Evolutionary conservation across 176 grass and related monocot species (phyloP), one percentile per base, ranked within the genome.

Genomic region (Carex myosuroides): DNA sequence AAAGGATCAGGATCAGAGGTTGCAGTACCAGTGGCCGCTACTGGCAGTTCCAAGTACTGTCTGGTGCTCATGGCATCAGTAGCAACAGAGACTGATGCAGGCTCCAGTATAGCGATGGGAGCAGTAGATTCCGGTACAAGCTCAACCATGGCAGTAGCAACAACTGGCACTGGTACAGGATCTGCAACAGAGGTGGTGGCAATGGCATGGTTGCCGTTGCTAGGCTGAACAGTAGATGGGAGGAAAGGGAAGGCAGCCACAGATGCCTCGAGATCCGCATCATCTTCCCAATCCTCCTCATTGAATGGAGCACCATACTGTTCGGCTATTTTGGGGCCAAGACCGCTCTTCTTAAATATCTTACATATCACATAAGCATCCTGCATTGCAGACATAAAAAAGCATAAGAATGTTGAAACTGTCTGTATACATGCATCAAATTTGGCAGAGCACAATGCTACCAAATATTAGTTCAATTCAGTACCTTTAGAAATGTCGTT

Each of bases 261-360:
- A 70, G 70, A 54, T 70, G 48, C 13, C 84, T 85, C 89, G 63
- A 55, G 65, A 81, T 87, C 83, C 18, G 48, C 32, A 70, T 81
- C 83, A 21, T 90, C 80, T 61, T 94, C 95, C 92, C 90, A 98
- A 67, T 98, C 92, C 0, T 84, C 80, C 85, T 98, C 95, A 44
- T 89, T 90, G 81, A 98, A 98, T 58, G 89, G 95, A 66, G 92
- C 95, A 20, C 95, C 95, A 82, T 98, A 98, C 81, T 98, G 90
- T 83, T 94, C 92, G 1, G 92, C 95, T 16, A 93, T 91, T 90
- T 90, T 98, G 46, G 95, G 92, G 85, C 95, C 95, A 58, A 88
- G 65, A 29, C 95, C 95, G 84, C 92, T 98, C 91, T 94, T 98
- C 60, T 98, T 85, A 79, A 98, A 98, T 78, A 98, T 90, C 85